Evolutionary conservation across 768 basidiomycete genomes (phyloP), one percentile per base, ranked within the genome.

Genomic region (Lactifluus hygrophoroides): DNA sequence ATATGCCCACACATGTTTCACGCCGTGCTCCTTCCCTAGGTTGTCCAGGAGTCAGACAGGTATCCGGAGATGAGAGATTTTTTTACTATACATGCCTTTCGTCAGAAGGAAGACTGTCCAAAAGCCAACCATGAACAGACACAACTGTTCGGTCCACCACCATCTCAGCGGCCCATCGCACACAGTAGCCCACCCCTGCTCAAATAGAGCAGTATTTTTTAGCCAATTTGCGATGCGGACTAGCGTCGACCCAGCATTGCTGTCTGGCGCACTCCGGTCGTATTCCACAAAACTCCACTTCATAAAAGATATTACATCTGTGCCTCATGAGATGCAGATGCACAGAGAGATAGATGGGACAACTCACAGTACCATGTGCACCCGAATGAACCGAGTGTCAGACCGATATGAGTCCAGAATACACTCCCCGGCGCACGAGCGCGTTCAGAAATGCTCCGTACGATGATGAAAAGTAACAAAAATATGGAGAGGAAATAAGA

Each of bases 141-240:
- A 84, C 14, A 85, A 68, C 65, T 84, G 81, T 67, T 84, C 79
- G 61, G 79, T 81, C 82, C 84, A 85, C 85, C 84, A 86, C 84
- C 84, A 86, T 48, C 78, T 80, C 45, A 75, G 57, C 0, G 73
- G 69, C 30, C 75, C 74, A 21, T 35, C 69, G 21, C 54, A 56
- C 16, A 80, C 77, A 49, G 66, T 64, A 2, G 59, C 51, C 77
- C 77, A 78, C 2, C 83, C 83, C 68, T 86, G 77, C 66, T 84
- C 79, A 62, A 88, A 86, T 0, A 86, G 72, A 0, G 72, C 71
- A 0, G 84, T 84, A 21, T 79, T 56, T 17, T 70, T 51, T 1
- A 86, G 75, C 85, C 85, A 86, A 9, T 68, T 66, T 4, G 77
- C 72, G 21, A 84, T 49, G n/a, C 78, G 73, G 10, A n/a, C n/a